Conservation (phyloP, 805 yeast genomes). For the Kuraishia capsulata region DNA sequence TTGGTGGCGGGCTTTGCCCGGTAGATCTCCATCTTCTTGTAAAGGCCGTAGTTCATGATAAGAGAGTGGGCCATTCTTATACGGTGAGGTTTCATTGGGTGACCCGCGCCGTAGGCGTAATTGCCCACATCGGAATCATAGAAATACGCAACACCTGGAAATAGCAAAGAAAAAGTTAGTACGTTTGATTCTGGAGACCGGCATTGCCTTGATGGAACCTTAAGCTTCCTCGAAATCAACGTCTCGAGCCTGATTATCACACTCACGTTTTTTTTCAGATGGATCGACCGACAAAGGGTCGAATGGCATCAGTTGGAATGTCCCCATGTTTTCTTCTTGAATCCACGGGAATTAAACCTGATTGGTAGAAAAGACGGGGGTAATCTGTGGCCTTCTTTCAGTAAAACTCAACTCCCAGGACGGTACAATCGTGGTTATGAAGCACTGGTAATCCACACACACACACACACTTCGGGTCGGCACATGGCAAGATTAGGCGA, state of each 20-base stretch:
- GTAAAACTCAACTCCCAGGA: too few relatives aligned
- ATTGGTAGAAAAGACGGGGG: neutral
- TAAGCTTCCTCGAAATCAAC: neutral
- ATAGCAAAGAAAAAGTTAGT: too few relatives aligned
- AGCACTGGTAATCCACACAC: too few relatives aligned
- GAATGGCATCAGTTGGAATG: constrained; percentile 48
- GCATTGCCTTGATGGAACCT: too few relatives aligned
- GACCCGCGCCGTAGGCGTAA: constrained; percentile 97
- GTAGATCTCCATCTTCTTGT: constrained; percentile 94
- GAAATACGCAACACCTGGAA: constrained; percentile 65
- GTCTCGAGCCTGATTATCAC: constrained; percentile 4
- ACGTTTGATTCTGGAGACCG: neutral
- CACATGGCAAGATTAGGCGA: too few relatives aligned
- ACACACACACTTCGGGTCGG: too few relatives aligned
- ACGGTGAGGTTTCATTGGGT: constrained; percentile 98
- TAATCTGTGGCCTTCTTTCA: too few relatives aligned
- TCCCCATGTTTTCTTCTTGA: constrained; percentile 18
- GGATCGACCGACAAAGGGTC: constrained; percentile 52
- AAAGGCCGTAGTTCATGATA: constrained; percentile 93
- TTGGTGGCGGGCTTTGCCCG: constrained; percentile 96
- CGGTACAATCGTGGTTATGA: too few relatives aligned
- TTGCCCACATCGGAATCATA: constrained; percentile 93
- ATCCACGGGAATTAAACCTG: too few relatives aligned
- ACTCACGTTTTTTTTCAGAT: constrained; percentile 38
- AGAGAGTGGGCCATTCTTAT: constrained; percentile 97